Base-by-base conservation (phyloP, 805 yeast species). In the Myxozyma monticola region DNA sequence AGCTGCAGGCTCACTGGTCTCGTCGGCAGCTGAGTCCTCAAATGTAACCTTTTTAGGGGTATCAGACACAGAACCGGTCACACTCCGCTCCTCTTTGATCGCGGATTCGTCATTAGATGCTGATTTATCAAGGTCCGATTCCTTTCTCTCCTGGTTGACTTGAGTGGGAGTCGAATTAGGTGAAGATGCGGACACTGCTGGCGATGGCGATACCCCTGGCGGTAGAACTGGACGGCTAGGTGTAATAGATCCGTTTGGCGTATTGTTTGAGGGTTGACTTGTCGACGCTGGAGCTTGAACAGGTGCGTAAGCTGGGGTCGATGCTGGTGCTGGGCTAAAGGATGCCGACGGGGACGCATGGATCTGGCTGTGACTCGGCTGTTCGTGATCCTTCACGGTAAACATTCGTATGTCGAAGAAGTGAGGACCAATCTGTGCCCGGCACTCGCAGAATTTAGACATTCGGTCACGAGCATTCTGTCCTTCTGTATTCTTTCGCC, bases 371-470 rank as follows among this genome's bases (percentile, higher is more conserved):
- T n/a, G n/a, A n/a, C n/a, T 22, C 37, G 31, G 9, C 29, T 31
- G 37, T 25, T n/a, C 78, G 34, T 88, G 95, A 61, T 89, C 96
- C 61, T 87, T 86, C 45, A 88, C 78, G n/a, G 88, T 83, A 68
- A 86, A 93, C 28, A 93, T 67, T 53, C 95, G 72, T 1, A 85
- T 76, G 34, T 83, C 88, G 68, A 88, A 88, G 0, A 72, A 68
- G 68, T 91, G 99, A 0, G 96, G 96, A 0, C 97, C 98, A 20
- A 85, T 74, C 9, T 74, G 72, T 69, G 89, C 68, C 1, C 72
- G 69, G 53, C 90, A 81, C 59, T 90, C 96, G 59, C 91, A 80
- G 49, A 93, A 71, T 64, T 88, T 89, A 52, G 88, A 84, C 96
- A 90, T 89, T 48, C 82, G 82, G 57, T 91, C 97, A 60, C 95